Evolutionary conservation across 2,329 filamentous ascomycete species (phyloP).

Genomic region (Hymenoscyphus fructigenus): DNA sequence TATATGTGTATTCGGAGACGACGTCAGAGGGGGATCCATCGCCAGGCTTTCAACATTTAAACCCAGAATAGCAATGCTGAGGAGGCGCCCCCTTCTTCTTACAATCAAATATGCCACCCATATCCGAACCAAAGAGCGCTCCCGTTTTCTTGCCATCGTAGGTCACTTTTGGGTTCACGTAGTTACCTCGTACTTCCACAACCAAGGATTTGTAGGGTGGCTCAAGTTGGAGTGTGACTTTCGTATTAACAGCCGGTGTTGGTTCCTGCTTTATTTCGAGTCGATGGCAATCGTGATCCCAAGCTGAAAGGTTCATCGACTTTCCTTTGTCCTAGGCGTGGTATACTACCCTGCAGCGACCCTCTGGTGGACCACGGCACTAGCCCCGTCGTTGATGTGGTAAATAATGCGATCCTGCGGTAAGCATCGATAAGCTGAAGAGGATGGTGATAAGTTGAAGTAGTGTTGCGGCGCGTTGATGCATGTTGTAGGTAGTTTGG

Average conservation of each 20-base stretch:
- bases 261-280: not conserved
- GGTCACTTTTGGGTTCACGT: not conserved
- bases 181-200: not conserved
- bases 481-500: not conserved
- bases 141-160: not conserved
- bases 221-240: not conserved
- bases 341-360: not conserved
- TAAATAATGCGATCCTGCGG: not conserved
- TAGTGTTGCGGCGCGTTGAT: not conserved
- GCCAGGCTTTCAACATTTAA: not conserved
- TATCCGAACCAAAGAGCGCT: not conserved
- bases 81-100: not conserved
- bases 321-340: not conserved
- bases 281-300: not conserved
- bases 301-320: not conserved
- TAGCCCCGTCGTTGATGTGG: not conserved
- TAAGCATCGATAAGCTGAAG: not conserved
- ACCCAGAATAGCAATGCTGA: not conserved
- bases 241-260: not conserved
- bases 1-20: not conserved
- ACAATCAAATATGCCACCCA: not conserved
- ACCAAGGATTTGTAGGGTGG: not conserved
- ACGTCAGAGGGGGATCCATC: not conserved
- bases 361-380: not conserved
- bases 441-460: not conserved